Base-by-base conservation (phyloP, 495 filamentous ascomycete genomes). In the Penicillium mononematosum region DNA sequence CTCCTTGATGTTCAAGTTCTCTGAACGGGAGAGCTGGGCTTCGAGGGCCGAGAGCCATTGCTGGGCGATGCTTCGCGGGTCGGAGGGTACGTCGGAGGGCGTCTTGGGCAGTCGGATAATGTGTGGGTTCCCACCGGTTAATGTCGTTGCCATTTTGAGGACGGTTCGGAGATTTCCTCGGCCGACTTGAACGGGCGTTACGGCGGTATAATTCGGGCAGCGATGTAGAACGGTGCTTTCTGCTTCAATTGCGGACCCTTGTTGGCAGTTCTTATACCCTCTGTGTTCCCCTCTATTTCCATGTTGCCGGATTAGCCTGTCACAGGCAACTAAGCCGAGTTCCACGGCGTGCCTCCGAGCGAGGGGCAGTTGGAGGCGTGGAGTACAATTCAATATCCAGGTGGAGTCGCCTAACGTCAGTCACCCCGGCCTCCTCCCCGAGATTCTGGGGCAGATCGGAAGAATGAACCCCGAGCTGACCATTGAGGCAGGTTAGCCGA, bases 41-140 rank as follows among this genome's bases (percentile, higher is more conserved):
- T 71, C 56, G 3, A 76, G 51, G 12, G 55, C 56, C n/a, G 65
- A 65, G 44, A 76, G 57, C 74, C 74, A 76, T 70, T 69, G 62
- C 39, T 74, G 69, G n/a, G 70, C 63, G 29, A 75, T 64, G 9
- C 56, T 46, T 19, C 61, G 60, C 1, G 69, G 58, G 2, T 76
- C 66, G 39, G 61, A 32, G 9, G 54, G 53, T 27, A 63, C 36
- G 20, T 41, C 47, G 7, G 45, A 22, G 9, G 68, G 54, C 14
- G 70, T 70, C 12, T 55, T 45, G 3, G 72, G 72, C 9, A 75
- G 70, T 43, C 70, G 59, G 31, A 75, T 63, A 5, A 73, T 59
- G 48, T 75, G 72, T 24, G 63, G 62, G 25, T 63, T 66, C 50
- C 65, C 65, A 14, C 60, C 65, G 22, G 63, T 66, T 32, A 68